Base-by-base conservation (phyloP, 768 basidiomycete species). In the Lactarius indigo region DNA sequence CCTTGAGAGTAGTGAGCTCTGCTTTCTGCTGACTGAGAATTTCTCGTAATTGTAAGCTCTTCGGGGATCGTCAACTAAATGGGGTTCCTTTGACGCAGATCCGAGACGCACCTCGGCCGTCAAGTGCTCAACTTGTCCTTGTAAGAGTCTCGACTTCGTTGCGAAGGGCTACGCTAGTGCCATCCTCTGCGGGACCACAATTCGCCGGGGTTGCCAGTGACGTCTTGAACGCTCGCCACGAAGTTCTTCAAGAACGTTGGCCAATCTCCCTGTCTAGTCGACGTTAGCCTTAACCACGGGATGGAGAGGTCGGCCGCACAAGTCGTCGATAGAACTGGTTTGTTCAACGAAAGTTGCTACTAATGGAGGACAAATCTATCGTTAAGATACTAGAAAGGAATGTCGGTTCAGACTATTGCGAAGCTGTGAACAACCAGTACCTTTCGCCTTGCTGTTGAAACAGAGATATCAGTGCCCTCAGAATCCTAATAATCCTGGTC, bases 131-230 rank as follows among this genome's bases (percentile, higher is more conserved):
- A 91, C 83, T 72, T 85, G 82, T 10, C 72, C 74, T 13, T 85
- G 83, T 54, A 94, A 94, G 77, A 3, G 76, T 76, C 67, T 87
- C 86, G 2, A 89, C 75, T 73, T 92, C 89, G 62, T 86, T 81
- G 47, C 87, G 81, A 42, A 87, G 80, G 0, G 83, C 71, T n/a
- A 77, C 70, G n/a, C 74, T 60, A 7, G 41, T 50, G 72, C 79
- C 78, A 35, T 72, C 76, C 23, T 78, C 78, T 2, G 78, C 78
- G 0, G 0, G 47, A 33, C 18, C 52, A 42, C n/a, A 88, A 80
- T n/a, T 87, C 81, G 23, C 90, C 75, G 59, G 82, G 81, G 73
- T 85, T 82, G 0, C 89, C 87, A 8, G 88, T 90, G 62, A 92
- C 83, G 67, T 84, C 81, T 72, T 87, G 82, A 7, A 91, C 83